A percentile compares a stretch with the other conserved stretches of the same genome.
Conservation (phyloP, 1,139 yeast species). For the Pichia sp. region DNA sequence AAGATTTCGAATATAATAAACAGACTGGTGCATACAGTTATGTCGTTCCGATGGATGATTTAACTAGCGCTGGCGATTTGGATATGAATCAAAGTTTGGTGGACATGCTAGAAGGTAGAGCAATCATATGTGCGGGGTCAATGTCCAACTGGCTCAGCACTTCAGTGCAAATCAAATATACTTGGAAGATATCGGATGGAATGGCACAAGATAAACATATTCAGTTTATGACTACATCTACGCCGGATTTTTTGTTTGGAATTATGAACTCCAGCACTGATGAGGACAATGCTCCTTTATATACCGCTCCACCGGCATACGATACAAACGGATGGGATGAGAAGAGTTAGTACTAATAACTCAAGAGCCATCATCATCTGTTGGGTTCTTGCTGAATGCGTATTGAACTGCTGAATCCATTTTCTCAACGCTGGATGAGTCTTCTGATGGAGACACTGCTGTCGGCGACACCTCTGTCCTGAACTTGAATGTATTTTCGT, state of each 20-base stretch:
- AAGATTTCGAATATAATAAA: constrained; percentile 14
- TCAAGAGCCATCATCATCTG: background rate
- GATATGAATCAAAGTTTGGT: constrained; percentile 10
- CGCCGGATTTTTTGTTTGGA: constrained; percentile 11
- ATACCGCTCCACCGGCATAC: too few species aligned
- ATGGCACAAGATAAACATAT: constrained; percentile 3
- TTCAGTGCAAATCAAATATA: background rate
- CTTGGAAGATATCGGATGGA: constrained; percentile 11
- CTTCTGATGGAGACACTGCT: background rate
- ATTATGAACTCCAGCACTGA: background rate
- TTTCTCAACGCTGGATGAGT: background rate
- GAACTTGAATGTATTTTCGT: constrained; percentile 1
- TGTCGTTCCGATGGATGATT: constrained; percentile 5
- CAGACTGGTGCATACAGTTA: background rate
- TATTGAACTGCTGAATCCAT: background rate
- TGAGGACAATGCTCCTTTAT: background rate
- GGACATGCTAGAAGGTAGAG: constrained; percentile 1
- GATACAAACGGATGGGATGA: too few species aligned
- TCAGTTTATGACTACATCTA: constrained; percentile 3
- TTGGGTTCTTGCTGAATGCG: background rate
- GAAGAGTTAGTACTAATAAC: background rate
- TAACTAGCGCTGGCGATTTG: constrained; percentile 4
- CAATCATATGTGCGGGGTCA: constrained; percentile 9
- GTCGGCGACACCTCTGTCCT: background rate
- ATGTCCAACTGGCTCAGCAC: constrained; percentile 10